These are phyloP conservation scores for Aspergillus terreus DNA, from an alignment of 2,329 filamentous ascomycete genomes.

Conservation along the genomic window DNA sequence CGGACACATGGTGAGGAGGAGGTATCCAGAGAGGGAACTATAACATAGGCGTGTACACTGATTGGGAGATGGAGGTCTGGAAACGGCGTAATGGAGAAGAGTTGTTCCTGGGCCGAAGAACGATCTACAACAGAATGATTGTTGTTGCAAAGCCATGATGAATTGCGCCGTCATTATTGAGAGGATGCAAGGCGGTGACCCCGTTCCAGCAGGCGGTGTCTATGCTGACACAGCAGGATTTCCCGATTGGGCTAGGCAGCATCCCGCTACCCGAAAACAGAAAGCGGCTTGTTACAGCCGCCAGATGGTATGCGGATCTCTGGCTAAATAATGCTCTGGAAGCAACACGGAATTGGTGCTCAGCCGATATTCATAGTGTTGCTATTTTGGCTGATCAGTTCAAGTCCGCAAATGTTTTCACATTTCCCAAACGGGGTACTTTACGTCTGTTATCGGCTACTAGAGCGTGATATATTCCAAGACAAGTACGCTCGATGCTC, in stretches of 20 bases:
- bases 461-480: no score
- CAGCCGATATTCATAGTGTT: no score
- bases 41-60: not conserved
- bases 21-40: not conserved
- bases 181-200: not conserved
- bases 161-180: not conserved
- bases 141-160: no score
- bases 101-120: not conserved
- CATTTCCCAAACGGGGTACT: no score
- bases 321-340: no score
- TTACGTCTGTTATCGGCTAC: no score
- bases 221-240: not conserved
- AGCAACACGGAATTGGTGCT: no score
- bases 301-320: no score
- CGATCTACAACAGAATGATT: no score
- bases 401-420: no score
- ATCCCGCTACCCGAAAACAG: not conserved
- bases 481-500: no score
- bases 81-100: not conserved
- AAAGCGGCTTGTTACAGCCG: not conserved
- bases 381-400: no score
- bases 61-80: not conserved
- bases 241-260: not conserved
- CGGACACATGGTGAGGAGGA: constrained; percentile 55
- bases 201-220: not conserved